Evolutionary conservation across 176 grass and related monocot species (phyloP).

Genomic region (Lolium rigidum): DNA sequence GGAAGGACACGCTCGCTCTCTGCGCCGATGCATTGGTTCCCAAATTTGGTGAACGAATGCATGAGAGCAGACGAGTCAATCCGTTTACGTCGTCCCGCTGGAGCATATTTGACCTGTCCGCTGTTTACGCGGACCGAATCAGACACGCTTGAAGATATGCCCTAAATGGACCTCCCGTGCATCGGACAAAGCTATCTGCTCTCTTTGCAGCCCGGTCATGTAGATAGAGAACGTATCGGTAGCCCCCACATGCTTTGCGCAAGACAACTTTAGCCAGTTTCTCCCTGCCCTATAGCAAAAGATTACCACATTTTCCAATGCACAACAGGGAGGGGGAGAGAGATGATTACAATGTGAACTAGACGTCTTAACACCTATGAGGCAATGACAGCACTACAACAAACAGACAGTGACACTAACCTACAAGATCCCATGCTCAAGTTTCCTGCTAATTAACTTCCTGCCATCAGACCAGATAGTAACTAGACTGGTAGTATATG

Average conservation of each 20-base stretch:
- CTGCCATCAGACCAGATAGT: not conserved
- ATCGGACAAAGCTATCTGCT: not conserved
- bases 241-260: conserved; percentile 36
- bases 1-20: too few relatives aligned
- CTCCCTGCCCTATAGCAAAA: not conserved
- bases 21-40: too few relatives aligned
- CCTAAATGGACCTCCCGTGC: too few relatives aligned
- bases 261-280: conserved; percentile 35
- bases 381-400: conserved; percentile 10
- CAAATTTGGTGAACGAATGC: too few relatives aligned
- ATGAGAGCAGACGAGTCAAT: too few relatives aligned
- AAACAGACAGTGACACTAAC: conserved; percentile 10
- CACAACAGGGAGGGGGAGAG: not conserved
- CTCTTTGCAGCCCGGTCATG: not conserved
- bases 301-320: not conserved
- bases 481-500: not conserved
- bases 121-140: too few relatives aligned
- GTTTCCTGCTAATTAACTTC: not conserved
- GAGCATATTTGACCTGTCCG: too few relatives aligned
- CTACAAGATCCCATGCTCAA: not conserved
- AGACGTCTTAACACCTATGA: conserved; percentile 1
- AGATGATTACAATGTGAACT: not conserved
- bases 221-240: not conserved
- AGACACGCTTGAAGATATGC: too few relatives aligned
- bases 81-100: too few relatives aligned